Base-by-base conservation (phyloP, 257 asterid genomes). In the Rehmannia glutinosa region DNA sequence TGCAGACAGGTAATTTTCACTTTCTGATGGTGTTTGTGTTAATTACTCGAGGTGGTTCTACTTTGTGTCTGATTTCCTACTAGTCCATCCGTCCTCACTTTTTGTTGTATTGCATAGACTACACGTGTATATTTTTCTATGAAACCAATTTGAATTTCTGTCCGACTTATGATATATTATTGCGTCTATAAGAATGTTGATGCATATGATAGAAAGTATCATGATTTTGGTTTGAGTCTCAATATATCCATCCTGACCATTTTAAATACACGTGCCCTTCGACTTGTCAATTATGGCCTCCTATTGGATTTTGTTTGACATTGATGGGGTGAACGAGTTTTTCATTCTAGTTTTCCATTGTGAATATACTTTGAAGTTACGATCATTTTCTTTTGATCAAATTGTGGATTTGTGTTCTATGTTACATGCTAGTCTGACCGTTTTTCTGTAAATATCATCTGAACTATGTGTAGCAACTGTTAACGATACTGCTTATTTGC, bases 1-100 rank as follows among this genome's bases (percentile, higher is more conserved):
- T 70, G 80, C 87, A 27, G 99, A 95, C 71, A 80, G 99, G 99
- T 91, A 64, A 57, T 19, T 28, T 45, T 56, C 2, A 17, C 23
- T 36, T 19, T 23, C 13, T 36, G 8, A 13, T 24, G 33, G 3
- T 59, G 20, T 47, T 32, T n/a, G 1, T 42, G 33, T 21, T 67
- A 21, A 30, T 35, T 33, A 4, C 16, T 3, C 55, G 20, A 66
- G 25, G 12, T 3, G 6, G 38, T 28, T 2, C 25, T 33, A 16
- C 5, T 5, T 24, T 16, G 45, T 46, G 38, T 63, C 17, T 6
- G 43, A 62, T 16, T 63, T 36, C 21, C 45, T 63, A 3, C 30
- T 46, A 12, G 12, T 46, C 12, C n/a, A n/a, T n/a, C n/a, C n/a
- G n/a, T n/a, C n/a, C n/a, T n/a, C n/a, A n/a, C n/a, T n/a, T n/a